Conservation (phyloP, 2,329 filamentous ascomycete species). For the Talaromyces sp. region DNA sequence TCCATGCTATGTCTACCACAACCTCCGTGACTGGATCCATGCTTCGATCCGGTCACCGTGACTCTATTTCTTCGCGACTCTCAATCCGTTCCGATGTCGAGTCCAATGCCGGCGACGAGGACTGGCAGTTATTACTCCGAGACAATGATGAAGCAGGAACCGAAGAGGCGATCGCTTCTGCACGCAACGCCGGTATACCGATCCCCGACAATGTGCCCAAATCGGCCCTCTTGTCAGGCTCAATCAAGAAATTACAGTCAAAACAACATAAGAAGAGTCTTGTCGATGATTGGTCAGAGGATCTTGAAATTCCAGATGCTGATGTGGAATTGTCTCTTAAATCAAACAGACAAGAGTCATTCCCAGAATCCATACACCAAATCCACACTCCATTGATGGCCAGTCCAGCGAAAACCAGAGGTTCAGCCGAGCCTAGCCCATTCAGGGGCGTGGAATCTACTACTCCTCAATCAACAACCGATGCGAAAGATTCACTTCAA, state of each 20-base stretch:
- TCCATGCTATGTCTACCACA: conserved; percentile 46
- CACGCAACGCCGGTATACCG: conserved; percentile 85
- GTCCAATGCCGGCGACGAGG: conserved; percentile 73
- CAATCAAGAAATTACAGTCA: conserved; percentile 83
- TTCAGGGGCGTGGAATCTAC: not conserved
- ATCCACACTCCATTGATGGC: conserved; percentile 52
- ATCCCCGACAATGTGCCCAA: conserved; percentile 82
- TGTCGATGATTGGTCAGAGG: conserved; percentile 79
- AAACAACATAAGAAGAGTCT: conserved; percentile 70
- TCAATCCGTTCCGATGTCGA: conserved; percentile 82
- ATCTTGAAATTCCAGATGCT: conserved; percentile 66
- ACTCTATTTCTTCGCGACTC: conserved; percentile 76
- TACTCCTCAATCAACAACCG: conserved; percentile 10
- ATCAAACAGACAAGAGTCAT: conserved; percentile 58
- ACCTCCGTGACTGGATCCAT: conserved; percentile 46
- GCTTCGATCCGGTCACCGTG: conserved; percentile 55
- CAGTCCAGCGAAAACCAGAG: conserved; percentile 40
- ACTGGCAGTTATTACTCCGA: conserved; percentile 81
- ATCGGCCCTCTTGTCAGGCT: conserved; percentile 86
- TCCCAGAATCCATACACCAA: conserved; percentile 68
- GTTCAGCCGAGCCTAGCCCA: conserved; percentile 18
- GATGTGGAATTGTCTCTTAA: conserved; percentile 64
- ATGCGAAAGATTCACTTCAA: not conserved
- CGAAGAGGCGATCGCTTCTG: conserved; percentile 80
- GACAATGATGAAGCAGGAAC: conserved; percentile 83